Conservation (phyloP, 208 protist genomes). For the Trypanosoma avium region DNA sequence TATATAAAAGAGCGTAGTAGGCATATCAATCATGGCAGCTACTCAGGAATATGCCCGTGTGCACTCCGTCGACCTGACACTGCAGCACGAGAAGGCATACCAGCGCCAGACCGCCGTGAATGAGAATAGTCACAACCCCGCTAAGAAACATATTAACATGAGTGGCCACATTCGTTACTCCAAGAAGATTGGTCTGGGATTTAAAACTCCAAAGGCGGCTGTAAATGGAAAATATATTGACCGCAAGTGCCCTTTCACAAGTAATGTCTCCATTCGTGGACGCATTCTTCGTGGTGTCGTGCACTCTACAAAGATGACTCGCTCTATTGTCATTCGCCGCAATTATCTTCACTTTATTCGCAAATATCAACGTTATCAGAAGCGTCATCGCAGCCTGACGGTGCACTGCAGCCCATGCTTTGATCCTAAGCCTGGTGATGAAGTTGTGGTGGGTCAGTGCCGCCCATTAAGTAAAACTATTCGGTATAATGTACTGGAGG, state of each 20-base stretch:
- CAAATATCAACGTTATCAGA: constrained; percentile 99
- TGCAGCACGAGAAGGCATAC: constrained; percentile 92
- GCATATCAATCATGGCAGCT: constrained; percentile 15
- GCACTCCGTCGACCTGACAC: constrained; percentile 77
- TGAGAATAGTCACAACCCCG: constrained; percentile 80
- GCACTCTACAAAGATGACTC: constrained; percentile 98
- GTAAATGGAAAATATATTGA: constrained; percentile 99
- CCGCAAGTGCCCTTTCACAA: constrained; percentile 99
- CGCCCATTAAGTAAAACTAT: constrained; percentile 99
- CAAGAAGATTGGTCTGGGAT: constrained; percentile 98
- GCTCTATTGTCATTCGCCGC: constrained; percentile 98
- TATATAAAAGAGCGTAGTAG: constrained; percentile 24
- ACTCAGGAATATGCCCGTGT: constrained; percentile 65
- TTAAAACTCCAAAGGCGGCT: constrained; percentile 98
- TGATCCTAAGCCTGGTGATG: constrained; percentile 98
- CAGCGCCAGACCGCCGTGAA: constrained; percentile 92
- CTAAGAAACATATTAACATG: constrained; percentile 52
- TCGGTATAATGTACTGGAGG: constrained; percentile 99
- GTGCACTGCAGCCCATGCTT: constrained; percentile 99
- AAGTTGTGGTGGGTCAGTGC: constrained; percentile 99
- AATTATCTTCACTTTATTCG: constrained; percentile 99
- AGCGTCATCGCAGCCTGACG: constrained; percentile 99
- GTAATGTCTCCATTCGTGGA: constrained; percentile 99
- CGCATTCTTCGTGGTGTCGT: constrained; percentile 98
- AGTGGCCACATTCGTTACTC: constrained; percentile 93